phyloP scores from a whole-genome alignment of 2,329 filamentous ascomycete genomes.

The Dryadomyces quercivorus region DNA sequence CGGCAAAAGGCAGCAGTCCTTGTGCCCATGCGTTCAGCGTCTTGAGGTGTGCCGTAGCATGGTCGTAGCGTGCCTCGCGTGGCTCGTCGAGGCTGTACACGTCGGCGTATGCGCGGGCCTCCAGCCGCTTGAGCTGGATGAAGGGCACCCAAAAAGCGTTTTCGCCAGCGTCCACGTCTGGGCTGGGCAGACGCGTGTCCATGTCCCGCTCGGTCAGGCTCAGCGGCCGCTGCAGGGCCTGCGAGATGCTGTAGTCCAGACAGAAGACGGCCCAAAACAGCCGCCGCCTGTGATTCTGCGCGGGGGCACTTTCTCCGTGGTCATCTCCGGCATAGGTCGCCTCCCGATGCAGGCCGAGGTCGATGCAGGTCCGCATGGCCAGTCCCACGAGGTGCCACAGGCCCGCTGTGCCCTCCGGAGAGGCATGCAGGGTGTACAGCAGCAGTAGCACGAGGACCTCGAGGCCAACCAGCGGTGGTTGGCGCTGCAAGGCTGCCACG shows the following conservation, averaged over 20 bases:
- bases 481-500: constrained; percentile 32
- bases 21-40: constrained; percentile 31
- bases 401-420: constrained; percentile 28
- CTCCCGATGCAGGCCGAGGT: constrained; percentile 32
- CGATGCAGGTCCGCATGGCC: constrained; percentile 39
- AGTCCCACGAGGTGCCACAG: constrained; percentile 43
- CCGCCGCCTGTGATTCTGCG: constrained; percentile 17
- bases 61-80: constrained; percentile 27
- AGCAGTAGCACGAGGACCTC: constrained; percentile 38
- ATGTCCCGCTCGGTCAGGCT: constrained; percentile 33
- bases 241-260: constrained; percentile 34
- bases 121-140: constrained; percentile 31
- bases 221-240: constrained; percentile 35
- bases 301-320: neutral
- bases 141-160: constrained; percentile 13
- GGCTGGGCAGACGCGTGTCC: constrained; percentile 25
- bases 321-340: neutral
- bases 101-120: constrained; percentile 36
- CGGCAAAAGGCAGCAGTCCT: neutral
- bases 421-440: constrained; percentile 35
- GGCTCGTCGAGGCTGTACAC: constrained; percentile 35
- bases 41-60: constrained; percentile 31
- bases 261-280: constrained; percentile 41
- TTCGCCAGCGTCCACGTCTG: neutral
- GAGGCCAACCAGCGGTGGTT: constrained; percentile 34